phyloP scores from a whole-genome alignment of 106 monocot genomes.

The Posidonia australis region DNA sequence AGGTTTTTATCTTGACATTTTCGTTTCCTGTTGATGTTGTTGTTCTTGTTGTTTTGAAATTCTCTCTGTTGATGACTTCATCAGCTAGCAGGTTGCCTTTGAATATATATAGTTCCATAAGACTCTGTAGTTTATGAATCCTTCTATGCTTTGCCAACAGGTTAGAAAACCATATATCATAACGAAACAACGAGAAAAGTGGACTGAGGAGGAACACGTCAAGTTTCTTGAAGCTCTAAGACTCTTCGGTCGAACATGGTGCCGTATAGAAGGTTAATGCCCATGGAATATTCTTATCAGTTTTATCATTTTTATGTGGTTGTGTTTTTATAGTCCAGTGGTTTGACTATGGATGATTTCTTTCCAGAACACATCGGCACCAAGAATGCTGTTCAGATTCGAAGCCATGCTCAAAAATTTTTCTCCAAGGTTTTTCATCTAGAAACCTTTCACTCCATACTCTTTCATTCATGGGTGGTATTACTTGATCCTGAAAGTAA shows the following conservation, averaged over 20 bases:
- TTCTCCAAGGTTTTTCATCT: slow-evolving; percentile 15
- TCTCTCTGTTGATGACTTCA: too few relatives aligned
- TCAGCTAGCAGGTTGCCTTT: too few relatives aligned
- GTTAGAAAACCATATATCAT: slow-evolving; percentile 15
- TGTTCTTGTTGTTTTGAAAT: neutral
- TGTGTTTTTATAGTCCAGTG: too few relatives aligned
- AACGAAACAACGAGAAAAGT: slow-evolving; percentile 11
- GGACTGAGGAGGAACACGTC: slow-evolving; percentile 13
- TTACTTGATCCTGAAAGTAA: slow-evolving; percentile 7
- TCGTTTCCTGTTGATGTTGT: neutral
- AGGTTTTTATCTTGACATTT: neutral
- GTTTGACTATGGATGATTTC: too few relatives aligned
- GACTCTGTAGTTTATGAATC: too few relatives aligned
- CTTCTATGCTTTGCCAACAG: too few relatives aligned
- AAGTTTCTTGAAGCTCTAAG: slow-evolving; percentile 13
- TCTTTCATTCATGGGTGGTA: neutral
- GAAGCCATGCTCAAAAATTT: slow-evolving; percentile 18
- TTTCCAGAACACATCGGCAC: slow-evolving; percentile 16
- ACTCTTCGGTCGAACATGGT: slow-evolving; percentile 11
- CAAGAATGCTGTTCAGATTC: slow-evolving; percentile 11
- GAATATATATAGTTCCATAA: too few relatives aligned
- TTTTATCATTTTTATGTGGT: too few relatives aligned
- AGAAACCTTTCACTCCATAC: neutral
- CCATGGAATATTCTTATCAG: too few relatives aligned
- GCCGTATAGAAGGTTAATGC: slow-evolving; percentile 15